Base-by-base conservation (phyloP, 164 flowering plant genomes). In the Saururus chinensis region DNA sequence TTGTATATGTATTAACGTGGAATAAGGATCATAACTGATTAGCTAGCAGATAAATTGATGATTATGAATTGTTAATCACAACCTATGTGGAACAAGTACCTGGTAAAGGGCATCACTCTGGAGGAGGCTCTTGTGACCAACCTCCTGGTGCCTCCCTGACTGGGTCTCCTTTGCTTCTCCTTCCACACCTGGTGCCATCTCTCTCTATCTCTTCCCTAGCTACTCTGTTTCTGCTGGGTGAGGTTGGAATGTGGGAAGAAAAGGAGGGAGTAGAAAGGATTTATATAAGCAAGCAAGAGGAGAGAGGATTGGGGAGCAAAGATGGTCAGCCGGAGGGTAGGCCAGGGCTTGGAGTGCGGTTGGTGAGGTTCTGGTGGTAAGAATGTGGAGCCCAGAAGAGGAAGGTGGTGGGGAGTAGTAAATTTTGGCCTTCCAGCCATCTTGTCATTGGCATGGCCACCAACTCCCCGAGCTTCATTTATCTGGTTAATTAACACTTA, bases 81-180 rank as follows among this genome's bases (percentile, higher is more conserved):
- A 30, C 37, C 6, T 30, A 30, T 9, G 25, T 56, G 10, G 23
- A 56, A 40, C 9, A 24, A 21, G 22, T 65, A 83, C 93, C 88
- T 90, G 97, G 63, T 86, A 90, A 14, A 90, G 89, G 17, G 80
- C 93, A 75, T 91, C 96, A 56, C 89, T 85, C 62, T 88, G 96
- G 37, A 91, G 58, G 56, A 91, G 96, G 71, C 96, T 88, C 81
- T 91, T 91, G 80, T 91, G 97, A 41, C 96, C 96, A 56, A 91
- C 89, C 53, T 91, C 95, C 55, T 82, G 89, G 71, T 91, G 96
- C 64, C 78, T 56, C 30, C 54, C 53, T 19, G 60, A n/a, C 22
- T 67, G 53, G 40, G 59, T 58, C 42, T 66, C 56, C 48, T 20
- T 1, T 9, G 10, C 19, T 67, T 60, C 22, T 64, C 48, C 55